Percentiles rank a stretch among this genome's conserved stretches.
Conservation (phyloP, 768 basidiomycete species). For the Hygrocybe punicea region DNA sequence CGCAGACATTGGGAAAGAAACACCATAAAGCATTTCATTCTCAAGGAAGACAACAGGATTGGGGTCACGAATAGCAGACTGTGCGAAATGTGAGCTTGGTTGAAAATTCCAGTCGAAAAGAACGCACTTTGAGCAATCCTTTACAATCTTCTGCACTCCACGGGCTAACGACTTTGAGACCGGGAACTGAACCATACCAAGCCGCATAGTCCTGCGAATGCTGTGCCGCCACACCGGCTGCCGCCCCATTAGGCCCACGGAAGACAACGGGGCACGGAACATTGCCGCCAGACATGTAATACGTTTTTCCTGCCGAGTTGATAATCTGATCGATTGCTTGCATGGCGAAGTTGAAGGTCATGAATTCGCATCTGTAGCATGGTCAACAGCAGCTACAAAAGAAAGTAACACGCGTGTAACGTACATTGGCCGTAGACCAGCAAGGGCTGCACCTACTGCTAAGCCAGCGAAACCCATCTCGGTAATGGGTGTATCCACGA, state of each 20-base stretch:
- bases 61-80: slow-evolving; percentile 97
- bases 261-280: slow-evolving; percentile 98
- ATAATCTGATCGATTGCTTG: slow-evolving; percentile 99
- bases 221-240: slow-evolving; percentile 93
- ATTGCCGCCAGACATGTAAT: slow-evolving; percentile 99
- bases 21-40: slow-evolving; percentile 98
- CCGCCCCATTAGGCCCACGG: slow-evolving; percentile 99
- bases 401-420: slow-evolving; percentile 22
- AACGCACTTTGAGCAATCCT: slow-evolving; percentile 85
- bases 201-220: slow-evolving; percentile 97
- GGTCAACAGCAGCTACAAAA: slow-evolving; percentile 10
- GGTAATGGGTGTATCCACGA: slow-evolving; percentile 94
- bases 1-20: slow-evolving; percentile 91
- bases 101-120: slow-evolving; percentile 5
- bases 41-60: slow-evolving; percentile 99
- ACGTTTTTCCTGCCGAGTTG: slow-evolving; percentile 99
- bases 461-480: slow-evolving; percentile 99
- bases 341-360: slow-evolving; percentile 99
- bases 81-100: not conserved
- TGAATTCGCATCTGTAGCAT: slow-evolving; percentile 85
- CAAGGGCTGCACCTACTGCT: slow-evolving; percentile 90
- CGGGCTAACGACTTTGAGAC: slow-evolving; percentile 95
- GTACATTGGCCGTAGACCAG: slow-evolving; percentile 91
- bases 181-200: slow-evolving; percentile 91
- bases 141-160: slow-evolving; percentile 99